phyloP scores from a whole-genome alignment of 2,329 filamentous ascomycete species.

The Samsoniella hepiali region DNA sequence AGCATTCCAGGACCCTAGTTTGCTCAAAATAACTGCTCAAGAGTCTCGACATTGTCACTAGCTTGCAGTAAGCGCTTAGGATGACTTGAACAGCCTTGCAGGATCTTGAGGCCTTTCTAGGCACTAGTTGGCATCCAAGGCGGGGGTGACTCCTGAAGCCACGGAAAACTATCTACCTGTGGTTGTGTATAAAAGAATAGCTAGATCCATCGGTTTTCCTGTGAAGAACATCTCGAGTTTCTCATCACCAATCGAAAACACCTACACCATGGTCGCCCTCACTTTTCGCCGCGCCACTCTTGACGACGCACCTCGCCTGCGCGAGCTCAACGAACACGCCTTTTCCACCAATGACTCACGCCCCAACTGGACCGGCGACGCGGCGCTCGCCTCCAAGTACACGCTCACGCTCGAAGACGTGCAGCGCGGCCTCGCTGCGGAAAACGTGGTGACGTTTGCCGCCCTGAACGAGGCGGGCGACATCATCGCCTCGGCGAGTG shows the following conservation, averaged over 20 bases:
- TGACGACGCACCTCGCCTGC: slow-evolving; percentile 35
- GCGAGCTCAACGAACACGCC: slow-evolving; percentile 37
- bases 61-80: no score
- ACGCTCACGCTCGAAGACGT: slow-evolving; percentile 64
- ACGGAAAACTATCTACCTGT: no score
- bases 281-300: slow-evolving; percentile 37
- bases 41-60: no score
- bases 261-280: slow-evolving; percentile 23
- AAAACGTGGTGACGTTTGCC: slow-evolving; percentile 31
- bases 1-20: no score
- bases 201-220: neutral
- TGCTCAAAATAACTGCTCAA: no score
- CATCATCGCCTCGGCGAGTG: slow-evolving; percentile 26
- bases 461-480: slow-evolving; percentile 23
- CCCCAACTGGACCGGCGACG: slow-evolving; percentile 34
- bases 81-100: no score
- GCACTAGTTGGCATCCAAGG: neutral
- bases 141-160: neutral
- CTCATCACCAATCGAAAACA: neutral
- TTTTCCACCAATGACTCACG: slow-evolving; percentile 40
- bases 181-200: no score
- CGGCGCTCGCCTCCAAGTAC: slow-evolving; percentile 64
- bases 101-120: no score
- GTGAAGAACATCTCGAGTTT: neutral
- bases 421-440: slow-evolving; percentile 47